phyloP scores from a whole-genome alignment of 805 yeast species.

The Scheffersomyces amazonensis region DNA sequence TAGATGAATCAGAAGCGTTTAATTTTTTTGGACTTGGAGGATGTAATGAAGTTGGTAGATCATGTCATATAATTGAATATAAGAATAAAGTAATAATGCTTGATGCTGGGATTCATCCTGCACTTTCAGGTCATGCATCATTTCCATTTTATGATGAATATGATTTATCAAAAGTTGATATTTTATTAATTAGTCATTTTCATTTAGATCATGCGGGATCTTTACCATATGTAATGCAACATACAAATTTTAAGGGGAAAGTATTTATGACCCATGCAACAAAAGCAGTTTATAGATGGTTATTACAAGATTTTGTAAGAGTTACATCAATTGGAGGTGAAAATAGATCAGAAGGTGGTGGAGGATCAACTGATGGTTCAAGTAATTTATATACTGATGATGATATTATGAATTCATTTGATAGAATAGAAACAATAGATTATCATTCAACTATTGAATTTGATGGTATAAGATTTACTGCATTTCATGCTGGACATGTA shows the following conservation, averaged over 20 bases:
- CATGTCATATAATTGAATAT: slow-evolving; percentile 89
- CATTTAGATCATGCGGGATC: slow-evolving; percentile 99
- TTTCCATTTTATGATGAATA: slow-evolving; percentile 95
- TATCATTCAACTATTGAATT: slow-evolving; percentile 94
- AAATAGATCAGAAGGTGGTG: slow-evolving; percentile 38
- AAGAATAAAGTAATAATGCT: slow-evolving; percentile 94
- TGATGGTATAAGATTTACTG: slow-evolving; percentile 93
- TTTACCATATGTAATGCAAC: slow-evolving; percentile 96
- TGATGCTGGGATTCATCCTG: slow-evolving; percentile 99
- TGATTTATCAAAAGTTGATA: slow-evolving; percentile 83
- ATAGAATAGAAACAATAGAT: slow-evolving; percentile 88
- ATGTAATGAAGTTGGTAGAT: slow-evolving; percentile 97
- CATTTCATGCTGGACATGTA: slow-evolving; percentile 99
- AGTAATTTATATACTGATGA: slow-evolving; percentile 80
- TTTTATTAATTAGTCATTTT: slow-evolving; percentile 86
- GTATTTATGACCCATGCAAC: slow-evolving; percentile 99
- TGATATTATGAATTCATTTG: slow-evolving; percentile 84
- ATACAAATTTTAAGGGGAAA: slow-evolving; percentile 89
- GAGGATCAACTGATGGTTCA: slow-evolving; percentile 40
- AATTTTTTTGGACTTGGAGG: slow-evolving; percentile 92
- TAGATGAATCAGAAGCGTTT: slow-evolving; percentile 37
- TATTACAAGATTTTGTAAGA: slow-evolving; percentile 87
- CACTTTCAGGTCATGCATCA: slow-evolving; percentile 82
- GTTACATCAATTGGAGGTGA: slow-evolving; percentile 65
- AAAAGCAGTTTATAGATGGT: slow-evolving; percentile 96